These are phyloP conservation scores for Byssochlamys sp. DNA, from an alignment of 2,329 filamentous ascomycete species.

Conservation along the genomic window DNA sequence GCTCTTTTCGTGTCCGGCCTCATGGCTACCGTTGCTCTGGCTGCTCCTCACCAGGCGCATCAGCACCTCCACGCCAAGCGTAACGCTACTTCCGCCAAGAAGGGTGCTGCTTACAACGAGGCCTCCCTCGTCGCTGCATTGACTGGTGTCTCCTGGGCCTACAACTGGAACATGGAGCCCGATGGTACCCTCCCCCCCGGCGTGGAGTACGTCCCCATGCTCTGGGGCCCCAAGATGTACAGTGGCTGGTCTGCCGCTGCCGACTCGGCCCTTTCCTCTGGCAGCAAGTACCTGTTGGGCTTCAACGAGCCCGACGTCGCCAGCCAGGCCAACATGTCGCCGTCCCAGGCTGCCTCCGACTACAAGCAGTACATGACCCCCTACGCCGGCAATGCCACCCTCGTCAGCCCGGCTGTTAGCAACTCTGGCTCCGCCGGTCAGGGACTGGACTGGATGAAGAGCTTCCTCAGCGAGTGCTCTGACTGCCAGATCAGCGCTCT, in stretches of 20 bases:
- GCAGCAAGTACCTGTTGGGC: constrained; percentile 29
- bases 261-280: constrained; percentile 24
- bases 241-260: constrained; percentile 26
- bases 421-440: constrained; percentile 22
- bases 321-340: constrained; percentile 30
- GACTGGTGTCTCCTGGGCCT: constrained; percentile 31
- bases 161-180: constrained; percentile 34
- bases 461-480: constrained; percentile 30
- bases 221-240: constrained; percentile 34
- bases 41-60: constrained; percentile 12
- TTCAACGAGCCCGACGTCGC: constrained; percentile 40
- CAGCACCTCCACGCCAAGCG: constrained; percentile 9
- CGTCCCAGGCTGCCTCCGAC: constrained; percentile 25
- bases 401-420: constrained; percentile 36
- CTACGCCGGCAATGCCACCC: constrained; percentile 24
- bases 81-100: constrained; percentile 5
- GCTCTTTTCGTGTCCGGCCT: constrained; percentile 1
- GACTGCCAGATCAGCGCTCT: constrained; percentile 33
- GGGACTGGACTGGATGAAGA: constrained; percentile 33
- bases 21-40: constrained; percentile 11
- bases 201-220: constrained; percentile 37
- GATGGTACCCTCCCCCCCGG: constrained; percentile 21
- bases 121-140: constrained; percentile 24
- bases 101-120: constrained; percentile 34
- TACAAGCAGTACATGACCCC: constrained; percentile 33